Percentiles rank a stretch among this genome's conserved stretches.
Evolutionary conservation across 2,329 filamentous ascomycete genomes (phyloP).

Genomic region (Talaromyces sp.): DNA sequence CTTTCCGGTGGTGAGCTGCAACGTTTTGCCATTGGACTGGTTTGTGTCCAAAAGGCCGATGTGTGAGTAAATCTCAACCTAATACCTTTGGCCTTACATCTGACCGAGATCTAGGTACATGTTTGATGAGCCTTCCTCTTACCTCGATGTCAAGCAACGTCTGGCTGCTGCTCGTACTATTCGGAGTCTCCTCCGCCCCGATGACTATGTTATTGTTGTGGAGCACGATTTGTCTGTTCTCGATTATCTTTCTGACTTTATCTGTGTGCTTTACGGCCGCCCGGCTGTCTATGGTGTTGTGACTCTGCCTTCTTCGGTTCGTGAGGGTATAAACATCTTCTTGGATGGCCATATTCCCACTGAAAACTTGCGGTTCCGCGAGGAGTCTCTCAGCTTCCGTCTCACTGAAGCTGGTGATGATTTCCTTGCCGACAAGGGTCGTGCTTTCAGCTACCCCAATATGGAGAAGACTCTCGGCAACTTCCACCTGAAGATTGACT

Average conservation of each 20-base stretch:
- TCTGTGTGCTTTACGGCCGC: slow-evolving; percentile 94
- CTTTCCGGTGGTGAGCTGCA: slow-evolving; percentile 98
- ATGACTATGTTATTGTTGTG: slow-evolving; percentile 97
- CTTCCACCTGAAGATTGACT: slow-evolving; percentile 81
- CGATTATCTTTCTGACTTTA: slow-evolving; percentile 97
- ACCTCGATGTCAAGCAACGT: slow-evolving; percentile 99
- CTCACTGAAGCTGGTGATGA: slow-evolving; percentile 89
- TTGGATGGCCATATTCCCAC: slow-evolving; percentile 97
- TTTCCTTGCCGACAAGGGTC: slow-evolving; percentile 78
- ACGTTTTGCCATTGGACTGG: slow-evolving; percentile 93
- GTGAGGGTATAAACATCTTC: slow-evolving; percentile 99
- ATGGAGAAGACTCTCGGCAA: slow-evolving; percentile 92
- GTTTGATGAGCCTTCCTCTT: slow-evolving; percentile 99
- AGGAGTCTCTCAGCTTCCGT: slow-evolving; percentile 94
- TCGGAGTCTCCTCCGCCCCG: slow-evolving; percentile 80
- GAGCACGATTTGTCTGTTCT: slow-evolving; percentile 99
- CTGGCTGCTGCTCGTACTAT: slow-evolving; percentile 89
- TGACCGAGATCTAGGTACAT: slow-evolving; percentile 68
- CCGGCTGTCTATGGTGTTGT: slow-evolving; percentile 98
- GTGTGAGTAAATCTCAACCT: slow-evolving; percentile 57
- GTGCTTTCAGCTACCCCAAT: slow-evolving; percentile 81
- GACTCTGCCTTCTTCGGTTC: slow-evolving; percentile 90
- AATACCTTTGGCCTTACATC: slow-evolving; percentile 2
- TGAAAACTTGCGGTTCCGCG: slow-evolving; percentile 96
- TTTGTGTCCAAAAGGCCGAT: slow-evolving; percentile 94